phyloP scores from a whole-genome alignment of 495 filamentous ascomycete genomes.

The Ramalina intermedia region DNA sequence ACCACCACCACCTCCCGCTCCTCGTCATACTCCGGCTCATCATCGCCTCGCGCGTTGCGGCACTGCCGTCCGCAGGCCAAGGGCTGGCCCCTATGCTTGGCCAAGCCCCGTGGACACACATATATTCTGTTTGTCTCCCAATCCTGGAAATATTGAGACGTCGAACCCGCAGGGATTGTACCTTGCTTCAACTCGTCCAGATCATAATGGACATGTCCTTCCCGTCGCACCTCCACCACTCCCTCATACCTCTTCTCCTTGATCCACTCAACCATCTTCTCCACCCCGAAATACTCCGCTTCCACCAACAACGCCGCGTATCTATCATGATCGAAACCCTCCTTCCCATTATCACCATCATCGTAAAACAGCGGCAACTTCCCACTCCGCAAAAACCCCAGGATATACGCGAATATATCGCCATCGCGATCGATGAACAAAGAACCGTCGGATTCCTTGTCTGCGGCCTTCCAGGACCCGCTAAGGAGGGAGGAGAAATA shows the following conservation, averaged over 20 bases:
- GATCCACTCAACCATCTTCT: conserved; percentile 18
- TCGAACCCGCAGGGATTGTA: not conserved
- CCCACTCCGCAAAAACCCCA: conserved; percentile 24
- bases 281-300: conserved; percentile 23
- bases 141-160: conserved; percentile 9
- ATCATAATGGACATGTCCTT: not conserved
- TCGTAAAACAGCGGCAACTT: conserved; percentile 27
- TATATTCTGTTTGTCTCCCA: conserved; percentile 14
- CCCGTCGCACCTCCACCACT: conserved; percentile 6
- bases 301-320: conserved; percentile 21
- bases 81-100: conserved; percentile 14
- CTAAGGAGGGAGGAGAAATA: not conserved
- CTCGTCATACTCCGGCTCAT: conserved; percentile 10
- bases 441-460: conserved; percentile 17
- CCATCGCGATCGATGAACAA: conserved; percentile 31
- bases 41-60: conserved; percentile 2
- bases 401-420: conserved; percentile 25
- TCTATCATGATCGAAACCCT: conserved; percentile 21
- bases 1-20: conserved; percentile 4
- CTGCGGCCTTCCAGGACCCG: not conserved
- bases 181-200: not conserved
- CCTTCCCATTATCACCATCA: no score
- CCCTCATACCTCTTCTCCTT: conserved; percentile 14
- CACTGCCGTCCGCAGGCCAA: conserved; percentile 14
- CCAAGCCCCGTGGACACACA: conserved; percentile 18